phyloP scores from a whole-genome alignment of 768 basidiomycete species.

The Aureoboletus auriporus region DNA sequence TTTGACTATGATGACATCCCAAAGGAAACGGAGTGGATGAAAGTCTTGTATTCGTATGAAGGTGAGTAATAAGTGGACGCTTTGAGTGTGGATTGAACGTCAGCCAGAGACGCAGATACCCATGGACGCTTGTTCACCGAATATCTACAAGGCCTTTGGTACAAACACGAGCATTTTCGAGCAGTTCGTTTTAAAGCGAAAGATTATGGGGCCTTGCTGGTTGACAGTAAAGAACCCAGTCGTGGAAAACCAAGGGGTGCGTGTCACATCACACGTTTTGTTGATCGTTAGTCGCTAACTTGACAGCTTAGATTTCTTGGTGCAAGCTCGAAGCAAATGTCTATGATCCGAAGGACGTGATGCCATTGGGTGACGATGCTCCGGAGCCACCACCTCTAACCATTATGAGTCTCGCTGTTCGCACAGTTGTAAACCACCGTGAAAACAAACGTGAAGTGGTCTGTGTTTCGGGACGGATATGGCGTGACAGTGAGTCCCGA shows the following conservation, averaged over 20 bases:
- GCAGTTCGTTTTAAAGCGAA: constrained; percentile 87
- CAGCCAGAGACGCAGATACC: constrained; percentile 49
- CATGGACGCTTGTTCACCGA: constrained; percentile 68
- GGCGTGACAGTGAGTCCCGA: constrained; percentile 59
- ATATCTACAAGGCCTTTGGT: constrained; percentile 85
- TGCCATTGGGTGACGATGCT: constrained; percentile 75
- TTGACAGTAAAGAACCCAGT: constrained; percentile 74
- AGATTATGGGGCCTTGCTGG: constrained; percentile 99
- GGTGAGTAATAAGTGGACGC: constrained; percentile 42
- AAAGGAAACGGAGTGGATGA: constrained; percentile 83
- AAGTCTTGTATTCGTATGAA: constrained; percentile 87
- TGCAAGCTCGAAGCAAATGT: constrained; percentile 90
- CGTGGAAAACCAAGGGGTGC: constrained; percentile 76
- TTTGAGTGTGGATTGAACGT: background rate
- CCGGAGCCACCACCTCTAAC: constrained; percentile 82
- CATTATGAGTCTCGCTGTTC: constrained; percentile 81
- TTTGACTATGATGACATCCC: constrained; percentile 80
- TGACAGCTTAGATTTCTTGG: constrained; percentile 78
- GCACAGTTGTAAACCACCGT: constrained; percentile 90
- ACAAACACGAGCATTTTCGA: constrained; percentile 93
- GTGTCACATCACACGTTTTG: constrained; percentile 20
- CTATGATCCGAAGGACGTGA: constrained; percentile 82
- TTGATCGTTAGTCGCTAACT: background rate
- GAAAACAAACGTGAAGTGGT: constrained; percentile 95
- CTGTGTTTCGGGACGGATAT: constrained; percentile 77